Evolutionary conservation across 768 basidiomycete species (phyloP).

Genomic region (Cubamyces lactineus): DNA sequence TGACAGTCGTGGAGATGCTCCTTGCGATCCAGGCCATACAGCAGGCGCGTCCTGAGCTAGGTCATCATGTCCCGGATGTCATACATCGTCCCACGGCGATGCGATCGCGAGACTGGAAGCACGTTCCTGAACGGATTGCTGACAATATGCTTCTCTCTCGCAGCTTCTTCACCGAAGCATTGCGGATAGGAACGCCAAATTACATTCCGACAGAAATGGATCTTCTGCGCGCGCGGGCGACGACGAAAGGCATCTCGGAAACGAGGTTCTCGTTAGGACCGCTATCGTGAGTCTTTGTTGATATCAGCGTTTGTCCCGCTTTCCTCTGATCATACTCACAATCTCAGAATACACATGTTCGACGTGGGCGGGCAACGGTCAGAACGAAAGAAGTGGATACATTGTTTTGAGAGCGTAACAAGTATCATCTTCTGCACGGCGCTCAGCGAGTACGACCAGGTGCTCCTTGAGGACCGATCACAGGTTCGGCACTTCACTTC

Average conservation of each 20-base stretch:
- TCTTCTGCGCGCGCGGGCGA: conserved; percentile 84
- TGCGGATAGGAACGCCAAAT: conserved; percentile 79
- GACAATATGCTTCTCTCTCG: background rate
- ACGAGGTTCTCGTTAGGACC: conserved; percentile 78
- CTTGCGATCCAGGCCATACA: too few relatives aligned
- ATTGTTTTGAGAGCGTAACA: conserved; percentile 79
- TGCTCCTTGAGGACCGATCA: conserved; percentile 66
- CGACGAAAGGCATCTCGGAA: conserved; percentile 90
- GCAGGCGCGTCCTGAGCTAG: too few relatives aligned
- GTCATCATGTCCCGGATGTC: too few relatives aligned
- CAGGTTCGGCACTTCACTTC: conserved; percentile 46
- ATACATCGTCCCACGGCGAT: too few relatives aligned
- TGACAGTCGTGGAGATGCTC: too few relatives aligned
- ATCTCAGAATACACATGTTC: conserved; percentile 64
- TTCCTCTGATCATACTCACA: background rate
- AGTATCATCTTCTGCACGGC: conserved; percentile 79
- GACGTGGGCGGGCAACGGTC: conserved; percentile 72
- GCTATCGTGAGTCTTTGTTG: conserved; percentile 35
- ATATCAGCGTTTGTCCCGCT: background rate
- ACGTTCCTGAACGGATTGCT: too few relatives aligned
- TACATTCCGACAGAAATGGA: conserved; percentile 88
- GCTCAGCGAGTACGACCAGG: conserved; percentile 77
- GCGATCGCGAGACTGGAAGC: too few relatives aligned
- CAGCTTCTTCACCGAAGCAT: conserved; percentile 86
- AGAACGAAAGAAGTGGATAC: conserved; percentile 64